phyloP scores from a whole-genome alignment of 2,329 filamentous ascomycete species.

The Paradendryphiella salina region DNA sequence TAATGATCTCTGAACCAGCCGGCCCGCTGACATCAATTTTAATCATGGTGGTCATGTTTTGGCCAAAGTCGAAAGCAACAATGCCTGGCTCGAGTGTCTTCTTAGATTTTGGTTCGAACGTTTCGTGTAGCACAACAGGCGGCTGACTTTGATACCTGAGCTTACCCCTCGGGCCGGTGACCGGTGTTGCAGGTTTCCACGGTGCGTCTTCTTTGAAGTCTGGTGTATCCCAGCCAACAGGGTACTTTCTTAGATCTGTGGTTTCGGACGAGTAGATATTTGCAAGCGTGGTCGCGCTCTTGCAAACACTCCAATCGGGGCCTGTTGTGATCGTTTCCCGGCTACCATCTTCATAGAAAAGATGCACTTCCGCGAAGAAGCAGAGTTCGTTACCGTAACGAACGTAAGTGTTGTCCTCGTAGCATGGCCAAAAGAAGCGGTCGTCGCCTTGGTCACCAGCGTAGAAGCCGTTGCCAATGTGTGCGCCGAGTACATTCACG shows the following conservation, averaged over 20 bases:
- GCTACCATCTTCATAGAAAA: constrained; percentile 46
- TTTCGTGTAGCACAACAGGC: constrained; percentile 47
- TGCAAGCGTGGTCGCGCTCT: constrained; percentile 48
- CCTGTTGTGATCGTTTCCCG: constrained; percentile 46
- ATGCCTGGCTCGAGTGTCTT: constrained; percentile 27
- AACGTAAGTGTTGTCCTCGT: constrained; percentile 50
- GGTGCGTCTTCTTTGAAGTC: constrained; percentile 30
- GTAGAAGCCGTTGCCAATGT: constrained; percentile 52
- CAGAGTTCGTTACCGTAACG: constrained; percentile 45
- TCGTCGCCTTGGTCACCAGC: constrained; percentile 50
- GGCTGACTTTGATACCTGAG: constrained; percentile 49
- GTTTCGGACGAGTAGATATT: constrained; percentile 51
- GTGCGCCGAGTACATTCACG: constrained; percentile 45
- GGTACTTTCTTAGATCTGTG: constrained; percentile 45
- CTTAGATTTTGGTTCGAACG: constrained; percentile 35
- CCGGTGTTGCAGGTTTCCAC: constrained; percentile 45
- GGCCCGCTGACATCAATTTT: constrained; percentile 33
- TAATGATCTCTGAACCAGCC: constrained; percentile 34
- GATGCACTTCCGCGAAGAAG: constrained; percentile 49
- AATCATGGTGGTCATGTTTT: constrained; percentile 43
- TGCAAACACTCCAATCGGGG: constrained; percentile 46
- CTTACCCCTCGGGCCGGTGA: constrained; percentile 48
- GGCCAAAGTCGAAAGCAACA: constrained; percentile 40
- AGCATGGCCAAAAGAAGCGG: constrained; percentile 51
- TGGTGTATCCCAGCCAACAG: constrained; percentile 38